phyloP scores from a whole-genome alignment of 106 monocot genomes.

The Dioscorea dumetorum region DNA sequence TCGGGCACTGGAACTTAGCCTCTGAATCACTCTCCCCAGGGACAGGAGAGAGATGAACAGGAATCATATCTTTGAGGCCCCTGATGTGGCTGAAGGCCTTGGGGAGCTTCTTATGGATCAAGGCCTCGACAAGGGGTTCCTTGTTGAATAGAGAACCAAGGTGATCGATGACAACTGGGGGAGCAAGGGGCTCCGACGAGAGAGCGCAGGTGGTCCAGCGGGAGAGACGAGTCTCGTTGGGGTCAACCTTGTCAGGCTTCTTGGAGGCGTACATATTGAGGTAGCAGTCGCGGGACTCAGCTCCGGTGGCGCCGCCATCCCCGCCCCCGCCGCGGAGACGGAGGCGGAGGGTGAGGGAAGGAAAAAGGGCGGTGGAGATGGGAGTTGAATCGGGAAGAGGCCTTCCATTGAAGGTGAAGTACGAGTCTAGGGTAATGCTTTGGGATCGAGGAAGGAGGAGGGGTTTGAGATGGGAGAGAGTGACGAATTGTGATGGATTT shows the following conservation, averaged over 20 bases:
- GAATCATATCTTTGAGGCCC: conserved; percentile 83
- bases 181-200: conserved; percentile 67
- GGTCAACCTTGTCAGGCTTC: conserved; percentile 97
- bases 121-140: conserved; percentile 63
- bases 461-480: conserved; percentile 31
- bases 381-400: conserved; percentile 32
- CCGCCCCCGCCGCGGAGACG: conserved; percentile 83
- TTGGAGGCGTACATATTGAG: conserved; percentile 90
- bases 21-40: conserved; percentile 25
- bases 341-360: conserved; percentile 39
- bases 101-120: conserved; percentile 70
- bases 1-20: conserved; percentile 74
- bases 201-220: conserved; percentile 87
- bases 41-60: conserved; percentile 35
- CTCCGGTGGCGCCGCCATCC: conserved; percentile 89
- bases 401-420: conserved; percentile 53
- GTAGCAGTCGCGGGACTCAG: conserved; percentile 98
- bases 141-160: conserved; percentile 91
- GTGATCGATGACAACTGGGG: conserved; percentile 69
- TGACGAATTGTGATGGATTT: conserved; percentile 21
- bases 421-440: conserved; percentile 38
- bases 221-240: conserved; percentile 78
- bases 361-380: conserved; percentile 11
- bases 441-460: conserved; percentile 20
- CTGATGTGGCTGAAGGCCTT: conserved; percentile 68